phyloP scores from a whole-genome alignment of 768 basidiomycete genomes.

The Boletus pseudopeckii region DNA sequence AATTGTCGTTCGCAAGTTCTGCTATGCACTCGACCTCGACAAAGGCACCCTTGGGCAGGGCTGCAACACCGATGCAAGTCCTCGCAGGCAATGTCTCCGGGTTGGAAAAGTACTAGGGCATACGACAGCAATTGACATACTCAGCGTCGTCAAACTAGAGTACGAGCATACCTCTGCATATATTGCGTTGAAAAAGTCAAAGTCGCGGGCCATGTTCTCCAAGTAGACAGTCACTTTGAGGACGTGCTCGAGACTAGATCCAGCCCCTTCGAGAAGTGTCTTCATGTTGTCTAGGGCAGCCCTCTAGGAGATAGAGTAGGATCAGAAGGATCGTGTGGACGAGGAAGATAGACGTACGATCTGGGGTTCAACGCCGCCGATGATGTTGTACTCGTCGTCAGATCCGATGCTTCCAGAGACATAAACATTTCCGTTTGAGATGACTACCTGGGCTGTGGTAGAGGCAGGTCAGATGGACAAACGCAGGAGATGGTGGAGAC shows the following conservation, averaged over 20 bases:
- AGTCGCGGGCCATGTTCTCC: slow-evolving; percentile 36
- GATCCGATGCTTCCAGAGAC: slow-evolving; percentile 41
- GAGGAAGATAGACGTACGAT: slow-evolving; percentile 27
- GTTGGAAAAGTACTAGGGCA: slow-evolving; percentile 44
- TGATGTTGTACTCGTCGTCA: slow-evolving; percentile 29
- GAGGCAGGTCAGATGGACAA: not conserved
- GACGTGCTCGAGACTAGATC: slow-evolving; percentile 35
- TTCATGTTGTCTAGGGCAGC: slow-evolving; percentile 39
- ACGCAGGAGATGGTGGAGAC: not conserved
- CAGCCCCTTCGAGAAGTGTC: slow-evolving; percentile 36
- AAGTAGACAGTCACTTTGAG: slow-evolving; percentile 43
- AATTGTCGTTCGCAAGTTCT: slow-evolving; percentile 20
- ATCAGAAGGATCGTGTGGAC: not conserved
- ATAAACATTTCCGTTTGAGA: slow-evolving; percentile 35
- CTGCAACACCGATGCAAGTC: slow-evolving; percentile 55
- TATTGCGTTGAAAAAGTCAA: slow-evolving; percentile 37
- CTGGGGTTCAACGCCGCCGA: slow-evolving; percentile 38
- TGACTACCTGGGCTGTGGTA: slow-evolving; percentile 35
- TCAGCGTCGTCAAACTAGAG: not conserved
- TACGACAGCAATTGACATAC: not conserved
- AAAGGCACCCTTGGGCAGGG: slow-evolving; percentile 49
- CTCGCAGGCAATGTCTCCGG: slow-evolving; percentile 46
- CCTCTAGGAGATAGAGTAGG: slow-evolving; percentile 20
- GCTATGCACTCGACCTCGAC: slow-evolving; percentile 65
- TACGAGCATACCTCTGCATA: slow-evolving; percentile 31